Evolutionary conservation across 2,329 filamentous ascomycete genomes (phyloP), one percentile per base, ranked within the genome.

Genomic region (Penicillium oxalicum): DNA sequence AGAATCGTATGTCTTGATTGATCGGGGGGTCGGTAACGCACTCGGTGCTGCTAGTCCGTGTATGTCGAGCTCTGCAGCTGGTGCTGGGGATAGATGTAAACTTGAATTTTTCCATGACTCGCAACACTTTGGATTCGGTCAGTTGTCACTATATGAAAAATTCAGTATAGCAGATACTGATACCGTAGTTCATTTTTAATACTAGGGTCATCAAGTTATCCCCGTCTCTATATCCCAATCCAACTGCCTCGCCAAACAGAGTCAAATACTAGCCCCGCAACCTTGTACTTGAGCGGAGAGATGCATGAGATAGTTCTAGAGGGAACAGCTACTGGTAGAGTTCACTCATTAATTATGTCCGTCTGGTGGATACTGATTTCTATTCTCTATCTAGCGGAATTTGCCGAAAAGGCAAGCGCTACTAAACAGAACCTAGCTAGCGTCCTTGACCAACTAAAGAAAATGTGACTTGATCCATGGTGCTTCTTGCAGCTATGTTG

Each of bases 261-360:
- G 41, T 58, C 43, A 29, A 51, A 56, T 48, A 56, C 49, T 46
- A 61, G 60, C 48, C 51, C 60, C 46, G 54, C 59, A 44, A 61
- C 56, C 45, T 53, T 61, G 24, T 56, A 54, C 25, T 18, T 62
- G 32, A 44, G 13, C 24, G 56, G 61, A 46, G 57, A 58, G 33
- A 64, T 61, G 59, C 52, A 63, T 45, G 47, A 64, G 29, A 51
- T 63, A 43, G 51, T 52, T 44, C 40, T 62, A 37, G 56, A 64
- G 54, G 52, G 54, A 38, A 63, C 57, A 29, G 25, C 33, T 45
- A 59, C 61, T 59, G 54, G 61, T 60, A 58, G 2, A 32, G 32
- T 36, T 7, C 13, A 47, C 9, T 44, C 29, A 48, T 45, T 8
- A n/a, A 28, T 43, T 28, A n/a, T 45, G 46, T 24, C 42, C 34